A percentile compares a stretch with the other conserved stretches of the same genome.
Evolutionary conservation across 148 eudicot species (phyloP).

Genomic region (Drosera capensis): DNA sequence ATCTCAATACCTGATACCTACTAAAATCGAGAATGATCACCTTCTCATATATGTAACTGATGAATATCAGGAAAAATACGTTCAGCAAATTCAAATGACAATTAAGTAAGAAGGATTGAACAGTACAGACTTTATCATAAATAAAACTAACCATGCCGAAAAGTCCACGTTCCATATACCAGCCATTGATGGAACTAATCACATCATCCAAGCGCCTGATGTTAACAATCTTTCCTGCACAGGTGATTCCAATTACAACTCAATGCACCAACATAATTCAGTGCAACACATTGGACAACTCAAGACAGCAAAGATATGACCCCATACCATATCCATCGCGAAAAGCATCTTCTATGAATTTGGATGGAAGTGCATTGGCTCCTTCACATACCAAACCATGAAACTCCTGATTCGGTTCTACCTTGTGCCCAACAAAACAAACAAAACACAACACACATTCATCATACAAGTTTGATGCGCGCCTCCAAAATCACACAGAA

Average conservation of each 20-base stretch:
- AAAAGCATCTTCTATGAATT: slow-evolving; percentile 84
- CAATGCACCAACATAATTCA: no score
- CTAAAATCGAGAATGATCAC: slow-evolving; percentile 1
- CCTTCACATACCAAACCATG: slow-evolving; percentile 98
- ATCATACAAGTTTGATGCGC: not conserved
- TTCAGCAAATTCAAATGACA: no score
- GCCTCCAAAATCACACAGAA: not conserved
- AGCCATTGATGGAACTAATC: slow-evolving; percentile 76
- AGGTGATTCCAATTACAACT: no score
- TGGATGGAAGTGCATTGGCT: slow-evolving; percentile 92
- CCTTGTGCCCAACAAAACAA: slow-evolving; percentile 48
- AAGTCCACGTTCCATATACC: slow-evolving; percentile 99
- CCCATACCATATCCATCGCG: slow-evolving; percentile 90
- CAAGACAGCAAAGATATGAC: slow-evolving; percentile 2
- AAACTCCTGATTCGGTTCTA: slow-evolving; percentile 98
- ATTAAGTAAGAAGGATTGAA: no score
- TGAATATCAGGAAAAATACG: not conserved
- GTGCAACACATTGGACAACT: slow-evolving; percentile 5
- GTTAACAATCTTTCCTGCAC: slow-evolving; percentile 96
- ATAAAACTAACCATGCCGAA: slow-evolving; percentile 77
- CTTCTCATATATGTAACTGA: not conserved
- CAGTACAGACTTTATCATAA: not conserved
- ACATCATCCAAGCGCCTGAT: slow-evolving; percentile 87
- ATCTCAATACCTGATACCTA: slow-evolving; percentile 94
- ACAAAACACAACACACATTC: slow-evolving; percentile 4